A percentile compares a stretch with the other conserved stretches of the same genome.
These are phyloP conservation scores for Acanthochlamys bracteata DNA, from an alignment of 106 monocot species.

Conservation along the genomic window DNA sequence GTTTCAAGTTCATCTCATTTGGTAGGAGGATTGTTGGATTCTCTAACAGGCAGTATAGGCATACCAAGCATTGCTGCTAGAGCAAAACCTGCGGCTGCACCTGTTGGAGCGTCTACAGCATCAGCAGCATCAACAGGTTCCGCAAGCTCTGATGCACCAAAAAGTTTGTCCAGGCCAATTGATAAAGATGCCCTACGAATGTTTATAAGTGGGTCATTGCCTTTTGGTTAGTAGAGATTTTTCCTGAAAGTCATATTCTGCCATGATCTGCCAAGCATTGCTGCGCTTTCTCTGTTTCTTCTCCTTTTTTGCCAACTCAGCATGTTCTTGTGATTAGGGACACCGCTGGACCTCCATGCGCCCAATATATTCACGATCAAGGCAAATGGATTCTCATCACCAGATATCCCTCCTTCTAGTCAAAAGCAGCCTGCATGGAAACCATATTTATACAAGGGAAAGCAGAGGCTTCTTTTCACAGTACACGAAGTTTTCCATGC, in stretches of 20 bases:
- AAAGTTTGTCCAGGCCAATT: constrained; percentile 41
- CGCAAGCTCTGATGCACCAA: constrained; percentile 43
- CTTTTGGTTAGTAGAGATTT: constrained; percentile 90
- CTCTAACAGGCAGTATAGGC: constrained; percentile 91
- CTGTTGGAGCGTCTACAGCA: constrained; percentile 36
- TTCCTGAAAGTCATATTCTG: no score
- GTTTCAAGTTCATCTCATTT: constrained; percentile 49
- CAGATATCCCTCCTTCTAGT: constrained; percentile 55
- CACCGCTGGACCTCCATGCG: constrained; percentile 75
- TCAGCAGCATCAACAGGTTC: constrained; percentile 45
- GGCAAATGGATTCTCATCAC: constrained; percentile 65
- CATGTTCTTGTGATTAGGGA: constrained; percentile 33
- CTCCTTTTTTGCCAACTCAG: constrained; percentile 4
- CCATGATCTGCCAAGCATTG: no score
- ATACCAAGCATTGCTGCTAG: constrained; percentile 70
- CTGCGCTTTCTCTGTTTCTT: constrained; percentile 39
- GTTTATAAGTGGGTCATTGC: constrained; percentile 84
- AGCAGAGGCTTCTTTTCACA: constrained; percentile 70
- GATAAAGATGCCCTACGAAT: constrained; percentile 69
- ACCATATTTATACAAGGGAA: constrained; percentile 88
- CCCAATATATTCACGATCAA: constrained; percentile 64
- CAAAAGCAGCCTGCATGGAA: constrained; percentile 96
- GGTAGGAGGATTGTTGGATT: constrained; percentile 89
- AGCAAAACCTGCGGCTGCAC: constrained; percentile 61
- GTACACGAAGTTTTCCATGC: constrained; percentile 68